phyloP scores from a whole-genome alignment of 2,329 filamentous ascomycete genomes.

The Claviceps purpurea region DNA sequence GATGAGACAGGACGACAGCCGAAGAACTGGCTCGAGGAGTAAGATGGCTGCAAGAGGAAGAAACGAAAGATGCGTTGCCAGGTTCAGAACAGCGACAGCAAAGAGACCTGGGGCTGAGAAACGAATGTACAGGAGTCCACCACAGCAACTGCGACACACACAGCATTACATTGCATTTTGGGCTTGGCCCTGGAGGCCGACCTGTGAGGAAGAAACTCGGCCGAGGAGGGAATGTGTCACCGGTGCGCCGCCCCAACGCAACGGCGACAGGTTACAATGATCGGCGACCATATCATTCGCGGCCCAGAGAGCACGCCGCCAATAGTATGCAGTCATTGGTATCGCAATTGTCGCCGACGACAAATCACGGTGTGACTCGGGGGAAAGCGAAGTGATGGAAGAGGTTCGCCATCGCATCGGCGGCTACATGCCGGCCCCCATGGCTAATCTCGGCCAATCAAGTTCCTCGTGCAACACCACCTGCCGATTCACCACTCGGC shows the following conservation, averaged over 20 bases:
- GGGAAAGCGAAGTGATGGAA: slow-evolving; percentile 13
- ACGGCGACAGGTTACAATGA: no score
- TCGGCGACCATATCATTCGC: neutral
- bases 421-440: slow-evolving; percentile 21
- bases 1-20: slow-evolving; percentile 4
- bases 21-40: slow-evolving; percentile 3
- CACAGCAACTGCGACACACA: neutral
- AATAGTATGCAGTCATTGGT: neutral
- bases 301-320: neutral
- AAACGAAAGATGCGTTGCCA: neutral
- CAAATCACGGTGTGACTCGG: slow-evolving; percentile 2
- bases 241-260: no score
- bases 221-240: no score
- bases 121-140: neutral
- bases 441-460: slow-evolving; percentile 19
- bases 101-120: neutral
- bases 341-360: neutral
- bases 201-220: neutral
- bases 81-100: neutral
- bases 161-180: slow-evolving; percentile 1
- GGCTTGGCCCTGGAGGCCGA: neutral
- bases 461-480: slow-evolving; percentile 8
- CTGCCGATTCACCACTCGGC: no score
- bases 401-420: slow-evolving; percentile 29
- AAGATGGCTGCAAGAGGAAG: neutral